phyloP scores from a whole-genome alignment of 805 yeast genomes.

The Yamadazyma tumulicola region DNA sequence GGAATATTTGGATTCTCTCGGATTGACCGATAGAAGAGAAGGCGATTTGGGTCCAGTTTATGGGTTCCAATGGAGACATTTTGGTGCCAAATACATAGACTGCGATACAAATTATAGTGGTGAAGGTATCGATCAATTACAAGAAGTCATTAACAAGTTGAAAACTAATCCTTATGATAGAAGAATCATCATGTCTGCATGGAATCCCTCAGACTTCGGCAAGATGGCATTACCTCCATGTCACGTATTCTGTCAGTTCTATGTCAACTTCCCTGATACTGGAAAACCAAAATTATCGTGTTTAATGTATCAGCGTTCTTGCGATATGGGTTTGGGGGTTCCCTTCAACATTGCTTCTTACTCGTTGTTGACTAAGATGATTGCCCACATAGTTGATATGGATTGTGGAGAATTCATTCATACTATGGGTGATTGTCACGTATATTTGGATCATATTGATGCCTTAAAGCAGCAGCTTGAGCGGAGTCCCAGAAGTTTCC shows the following conservation, averaged over 20 bases:
- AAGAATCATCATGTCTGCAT: slow-evolving; percentile 90
- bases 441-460: slow-evolving; percentile 88
- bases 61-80: slow-evolving; percentile 99
- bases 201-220: slow-evolving; percentile 96
- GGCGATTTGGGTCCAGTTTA: slow-evolving; percentile 98
- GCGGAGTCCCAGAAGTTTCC: slow-evolving; percentile 77
- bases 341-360: slow-evolving; percentile 98
- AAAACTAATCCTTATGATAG: slow-evolving; percentile 92
- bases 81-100: slow-evolving; percentile 88
- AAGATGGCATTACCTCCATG: slow-evolving; percentile 99
- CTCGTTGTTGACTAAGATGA: slow-evolving; percentile 88
- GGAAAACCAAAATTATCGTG: slow-evolving; percentile 74
- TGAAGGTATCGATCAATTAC: slow-evolving; percentile 87
- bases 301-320: slow-evolving; percentile 91
- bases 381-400: slow-evolving; percentile 92
- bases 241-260: slow-evolving; percentile 94
- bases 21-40: slow-evolving; percentile 73
- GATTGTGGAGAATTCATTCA: slow-evolving; percentile 95
- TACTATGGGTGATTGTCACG: slow-evolving; percentile 96
- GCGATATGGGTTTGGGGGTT: slow-evolving; percentile 99
- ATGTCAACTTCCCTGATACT: slow-evolving; percentile 71
- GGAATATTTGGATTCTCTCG: slow-evolving; percentile 81
- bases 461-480: slow-evolving; percentile 78
- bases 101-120: slow-evolving; percentile 86
- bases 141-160: slow-evolving; percentile 71